Base-by-base conservation (phyloP, 345 rosid genomes). In the Eucalyptus marginata region DNA sequence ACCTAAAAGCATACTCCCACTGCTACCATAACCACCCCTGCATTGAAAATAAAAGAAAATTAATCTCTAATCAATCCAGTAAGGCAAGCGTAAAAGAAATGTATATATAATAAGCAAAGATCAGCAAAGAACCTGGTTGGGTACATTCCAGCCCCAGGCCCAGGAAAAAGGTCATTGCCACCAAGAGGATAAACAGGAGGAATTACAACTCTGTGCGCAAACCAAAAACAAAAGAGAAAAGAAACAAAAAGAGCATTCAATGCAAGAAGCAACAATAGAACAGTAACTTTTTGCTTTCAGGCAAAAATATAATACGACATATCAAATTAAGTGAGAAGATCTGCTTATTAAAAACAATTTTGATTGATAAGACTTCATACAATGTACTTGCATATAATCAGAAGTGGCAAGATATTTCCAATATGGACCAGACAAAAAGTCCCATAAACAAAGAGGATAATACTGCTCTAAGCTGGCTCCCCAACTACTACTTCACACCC, bases 1-100 rank as follows among this genome's bases (percentile, higher is more conserved):
- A 97, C 99, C 99, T 89, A 97, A n/a, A 62, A 94, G 92, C 99
- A 97, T 94, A 95, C 95, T 86, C 17, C 96, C 98, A 89, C 87
- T 93, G 36, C 92, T 91, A 17, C 94, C 93, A 88, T 92, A 92
- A 90, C 90, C 93, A 81, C 96, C 94, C 94, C 97, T 97, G 94
- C 46, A 36, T 76, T 36, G 36, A 76, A 40, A 76, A 76, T 36
- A 79, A 93, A 93, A 27, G 58, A 29, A 90, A 59, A 86, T 49
- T 51, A 31, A 86, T 33, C 64, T n/a, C 56, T 33, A 51, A 86
- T 33, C 49, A 54, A 89, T 11, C 59, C 27, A 2, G 15, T 40
- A 31, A 86, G 18, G 9, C 22, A 29, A 31, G 31, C 36, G 87
- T 49, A 54, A 88, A 13, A 40, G 47, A 59, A 87, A 51, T 54